Base-by-base conservation (phyloP, 2,329 filamentous ascomycete species). In the Aureobasidium sp. region DNA sequence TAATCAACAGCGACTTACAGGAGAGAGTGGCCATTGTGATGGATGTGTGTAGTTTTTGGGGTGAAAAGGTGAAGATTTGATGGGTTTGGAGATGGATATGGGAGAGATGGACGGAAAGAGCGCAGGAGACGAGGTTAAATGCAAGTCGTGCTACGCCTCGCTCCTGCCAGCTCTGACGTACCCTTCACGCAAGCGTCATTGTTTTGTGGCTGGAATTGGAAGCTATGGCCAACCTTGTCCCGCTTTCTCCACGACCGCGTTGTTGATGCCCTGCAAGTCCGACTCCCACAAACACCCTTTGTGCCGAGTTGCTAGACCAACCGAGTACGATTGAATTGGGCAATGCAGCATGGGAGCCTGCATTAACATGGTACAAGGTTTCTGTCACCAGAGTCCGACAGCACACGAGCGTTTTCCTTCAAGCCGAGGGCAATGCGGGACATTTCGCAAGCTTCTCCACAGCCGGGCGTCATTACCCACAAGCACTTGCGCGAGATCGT, bases 21-120 rank as follows among this genome's bases (percentile, higher is more conserved):
- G 81, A 78, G 66, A 85, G 79, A 70, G 82, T 80, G 51, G 51
- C 51, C 82, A 84, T 85, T 77, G 71, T 80, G 76, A 68, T 68
- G 67, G 67, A 67, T 56, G 37, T 62, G 51, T 52, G 57, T 53
- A 45, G 31, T 34, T 22, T 62, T 62, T 48, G 62, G 12, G 36
- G 25, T 34, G 7, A 17, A 34, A 25, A 47, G 29, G 4, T 45
- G 53, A 22, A 31, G 39, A 62, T 49, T 20, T 57, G 57, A 60
- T 51, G 57, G 14, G 34, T 49, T 60, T 49, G 57, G 36, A 60
- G 45, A 51, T 49, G 62, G 39, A 62, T 47, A 63, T 51, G 47
- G 45, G 49, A 60, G 45, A 25, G 22, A 56, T 45, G 44, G 29
- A 61, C 34, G 34, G 61, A 51, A 64, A 56, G 37, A 45, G 48